phyloP scores from a whole-genome alignment of 225 moss, liverwort and hornwort species.

The Anthoceros angustus region DNA sequence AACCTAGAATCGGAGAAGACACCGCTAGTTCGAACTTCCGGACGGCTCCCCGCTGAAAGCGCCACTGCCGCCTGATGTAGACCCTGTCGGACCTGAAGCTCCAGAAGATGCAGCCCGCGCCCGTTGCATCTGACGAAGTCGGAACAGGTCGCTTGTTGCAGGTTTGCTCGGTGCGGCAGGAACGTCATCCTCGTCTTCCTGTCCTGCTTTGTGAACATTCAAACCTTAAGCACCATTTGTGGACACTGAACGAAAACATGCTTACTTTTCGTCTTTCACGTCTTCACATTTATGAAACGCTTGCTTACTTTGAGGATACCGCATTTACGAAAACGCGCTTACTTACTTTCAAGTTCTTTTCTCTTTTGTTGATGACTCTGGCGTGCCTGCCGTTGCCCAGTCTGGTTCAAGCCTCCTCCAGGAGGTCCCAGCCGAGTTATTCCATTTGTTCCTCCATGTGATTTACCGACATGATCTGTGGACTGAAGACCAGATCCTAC shows the following conservation, averaged over 20 bases:
- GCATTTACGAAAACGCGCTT: background rate
- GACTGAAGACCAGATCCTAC: slow-evolving; percentile 17
- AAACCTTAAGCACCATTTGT: background rate
- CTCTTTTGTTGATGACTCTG: slow-evolving; percentile 58
- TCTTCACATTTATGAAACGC: background rate
- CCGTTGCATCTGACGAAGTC: slow-evolving; percentile 89
- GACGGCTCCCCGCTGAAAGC: slow-evolving; percentile 92
- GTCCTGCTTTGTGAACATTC: slow-evolving; percentile 21
- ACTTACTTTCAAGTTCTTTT: slow-evolving; percentile 77
- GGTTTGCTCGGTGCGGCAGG: slow-evolving; percentile 69
- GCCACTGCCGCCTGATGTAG: slow-evolving; percentile 82
- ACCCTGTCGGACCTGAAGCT: slow-evolving; percentile 28
- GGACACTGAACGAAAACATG: background rate
- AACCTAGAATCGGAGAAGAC: background rate
- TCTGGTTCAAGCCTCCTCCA: slow-evolving; percentile 31
- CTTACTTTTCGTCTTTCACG: too few relatives aligned
- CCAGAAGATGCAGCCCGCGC: slow-evolving; percentile 56
- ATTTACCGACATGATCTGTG: background rate
- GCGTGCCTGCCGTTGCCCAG: slow-evolving; percentile 48
- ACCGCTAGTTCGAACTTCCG: slow-evolving; percentile 74
- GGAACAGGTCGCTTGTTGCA: slow-evolving; percentile 82
- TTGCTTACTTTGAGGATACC: background rate
- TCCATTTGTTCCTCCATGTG: slow-evolving; percentile 28
- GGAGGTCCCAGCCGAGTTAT: slow-evolving; percentile 41
- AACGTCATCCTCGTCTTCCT: slow-evolving; percentile 72